A percentile compares a stretch with the other conserved stretches of the same genome.
Conservation (phyloP, 1,139 yeast species). For the Candida freyschussii region DNA sequence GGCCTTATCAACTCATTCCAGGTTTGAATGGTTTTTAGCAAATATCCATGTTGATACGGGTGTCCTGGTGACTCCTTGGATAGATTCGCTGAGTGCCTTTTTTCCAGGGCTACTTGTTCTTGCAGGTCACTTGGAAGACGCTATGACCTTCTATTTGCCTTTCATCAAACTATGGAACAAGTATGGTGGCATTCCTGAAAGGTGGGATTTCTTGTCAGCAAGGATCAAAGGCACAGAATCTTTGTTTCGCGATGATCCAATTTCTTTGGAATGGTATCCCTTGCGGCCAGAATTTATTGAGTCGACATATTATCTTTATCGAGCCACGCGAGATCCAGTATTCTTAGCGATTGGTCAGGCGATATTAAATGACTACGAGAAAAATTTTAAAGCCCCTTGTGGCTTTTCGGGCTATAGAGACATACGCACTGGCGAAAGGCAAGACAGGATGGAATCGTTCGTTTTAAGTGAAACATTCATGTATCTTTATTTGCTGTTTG, state of each 20-base stretch:
- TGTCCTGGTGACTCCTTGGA: slow-evolving; percentile 53
- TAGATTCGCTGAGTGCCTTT: slow-evolving; percentile 83
- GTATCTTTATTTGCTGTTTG: slow-evolving; percentile 77
- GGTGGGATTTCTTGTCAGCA: slow-evolving; percentile 54
- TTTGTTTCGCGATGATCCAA: slow-evolving; percentile 24
- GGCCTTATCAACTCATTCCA: slow-evolving; percentile 49
- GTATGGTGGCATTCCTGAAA: slow-evolving; percentile 79
- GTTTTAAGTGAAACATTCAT: slow-evolving; percentile 83
- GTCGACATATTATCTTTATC: slow-evolving; percentile 75
- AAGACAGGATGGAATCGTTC: slow-evolving; percentile 88
- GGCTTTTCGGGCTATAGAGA: slow-evolving; percentile 82
- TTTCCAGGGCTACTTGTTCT: slow-evolving; percentile 83
- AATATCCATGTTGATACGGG: slow-evolving; percentile 58
- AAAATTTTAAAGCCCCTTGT: slow-evolving; percentile 54
- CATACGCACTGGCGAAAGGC: slow-evolving; percentile 54
- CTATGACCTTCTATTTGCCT: slow-evolving; percentile 57
- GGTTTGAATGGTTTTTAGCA: slow-evolving; percentile 52
- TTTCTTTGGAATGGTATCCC: slow-evolving; percentile 84
- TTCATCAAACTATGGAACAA: slow-evolving; percentile 76
- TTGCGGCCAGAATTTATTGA: slow-evolving; percentile 88
- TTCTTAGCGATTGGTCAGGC: slow-evolving; percentile 71
- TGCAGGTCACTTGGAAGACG: slow-evolving; percentile 68
- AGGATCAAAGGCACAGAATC: slow-evolving; percentile 7
- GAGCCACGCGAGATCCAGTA: slow-evolving; percentile 85
- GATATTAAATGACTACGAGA: slow-evolving; percentile 50